Conservation (phyloP, 1,139 yeast genomes). For the Debaryomyces udenii region DNA sequence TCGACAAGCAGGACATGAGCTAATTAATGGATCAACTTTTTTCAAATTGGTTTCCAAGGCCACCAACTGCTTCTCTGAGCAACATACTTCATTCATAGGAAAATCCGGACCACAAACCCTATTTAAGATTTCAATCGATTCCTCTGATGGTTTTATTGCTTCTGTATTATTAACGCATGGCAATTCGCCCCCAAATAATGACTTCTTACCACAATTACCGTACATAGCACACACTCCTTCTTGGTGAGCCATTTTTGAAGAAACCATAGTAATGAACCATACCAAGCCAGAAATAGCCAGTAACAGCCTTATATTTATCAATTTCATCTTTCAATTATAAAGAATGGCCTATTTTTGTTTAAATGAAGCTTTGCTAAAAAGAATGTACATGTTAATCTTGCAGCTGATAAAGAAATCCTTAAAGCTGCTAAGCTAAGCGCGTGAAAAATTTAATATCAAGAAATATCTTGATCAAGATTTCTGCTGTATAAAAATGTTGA, state of each 20-base stretch:
- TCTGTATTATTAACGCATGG: constrained; percentile 70
- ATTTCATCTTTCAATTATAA: neutral
- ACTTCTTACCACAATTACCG: constrained; percentile 74
- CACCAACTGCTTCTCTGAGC: constrained; percentile 40
- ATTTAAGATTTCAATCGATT: constrained; percentile 50
- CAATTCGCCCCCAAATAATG: constrained; percentile 74
- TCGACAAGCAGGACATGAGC: constrained; percentile 94
- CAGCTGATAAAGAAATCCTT: constrained; percentile 4
- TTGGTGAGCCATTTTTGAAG: constrained; percentile 19
- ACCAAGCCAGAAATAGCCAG: neutral
- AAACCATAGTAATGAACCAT: neutral
- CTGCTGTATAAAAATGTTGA: constrained; percentile 51
- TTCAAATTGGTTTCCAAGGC: constrained; percentile 55
- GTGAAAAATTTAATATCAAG: constrained; percentile 4
- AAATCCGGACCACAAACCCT: constrained; percentile 74
- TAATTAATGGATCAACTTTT: constrained; percentile 75
- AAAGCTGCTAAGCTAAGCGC: constrained; percentile 3
- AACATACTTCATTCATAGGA: constrained; percentile 42
- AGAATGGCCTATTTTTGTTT: neutral
- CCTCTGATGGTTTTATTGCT: constrained; percentile 50
- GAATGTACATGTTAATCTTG: neutral
- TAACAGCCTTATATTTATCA: neutral
- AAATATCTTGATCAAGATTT: neutral
- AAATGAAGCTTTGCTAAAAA: too few relatives aligned
- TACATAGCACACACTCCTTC: constrained; percentile 60